These are phyloP conservation scores for Russula virescens DNA, from an alignment of 768 basidiomycete species.

Conservation along the genomic window DNA sequence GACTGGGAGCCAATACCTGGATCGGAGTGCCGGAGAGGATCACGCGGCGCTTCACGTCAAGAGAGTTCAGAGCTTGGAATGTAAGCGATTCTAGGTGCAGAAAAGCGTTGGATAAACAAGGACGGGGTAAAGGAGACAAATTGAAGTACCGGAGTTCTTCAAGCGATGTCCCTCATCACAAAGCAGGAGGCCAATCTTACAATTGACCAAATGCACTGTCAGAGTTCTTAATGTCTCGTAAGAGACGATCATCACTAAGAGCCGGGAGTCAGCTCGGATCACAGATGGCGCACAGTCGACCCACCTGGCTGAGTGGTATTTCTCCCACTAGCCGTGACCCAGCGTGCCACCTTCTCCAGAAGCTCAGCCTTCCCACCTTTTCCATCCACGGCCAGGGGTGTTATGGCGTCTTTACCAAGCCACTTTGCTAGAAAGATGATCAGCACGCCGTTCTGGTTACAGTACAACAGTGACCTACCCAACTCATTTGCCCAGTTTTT, in stretches of 20 bases:
- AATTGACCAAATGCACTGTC: slow-evolving; percentile 66
- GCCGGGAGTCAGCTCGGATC: not conserved
- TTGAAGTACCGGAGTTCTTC: slow-evolving; percentile 80
- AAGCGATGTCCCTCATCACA: slow-evolving; percentile 97
- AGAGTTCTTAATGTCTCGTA: slow-evolving; percentile 92
- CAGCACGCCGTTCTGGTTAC: slow-evolving; percentile 1
- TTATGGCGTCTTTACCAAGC: slow-evolving; percentile 81
- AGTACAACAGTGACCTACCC: slow-evolving; percentile 40
- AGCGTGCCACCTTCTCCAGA: slow-evolving; percentile 72
- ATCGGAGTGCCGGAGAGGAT: slow-evolving; percentile 94
- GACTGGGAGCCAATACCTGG: slow-evolving; percentile 44
- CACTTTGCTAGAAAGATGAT: slow-evolving; percentile 72
- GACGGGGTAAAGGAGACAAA: slow-evolving; percentile 25
- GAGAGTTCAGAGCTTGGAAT: slow-evolving; percentile 72
- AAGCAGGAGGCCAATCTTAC: slow-evolving; percentile 84
- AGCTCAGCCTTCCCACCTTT: slow-evolving; percentile 83
- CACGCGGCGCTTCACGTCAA: slow-evolving; percentile 86
- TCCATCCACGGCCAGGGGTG: slow-evolving; percentile 86
- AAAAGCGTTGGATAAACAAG: not conserved
- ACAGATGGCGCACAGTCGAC: slow-evolving; percentile 13
- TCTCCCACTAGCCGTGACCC: slow-evolving; percentile 85
- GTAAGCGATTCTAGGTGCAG: slow-evolving; percentile 66
- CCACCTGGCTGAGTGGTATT: slow-evolving; percentile 89
- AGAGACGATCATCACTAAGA: slow-evolving; percentile 92
- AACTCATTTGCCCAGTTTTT: slow-evolving; percentile 99